These are phyloP conservation scores for Seiridium cupressi DNA, from an alignment of 2,329 filamentous ascomycete genomes.

Conservation along the genomic window DNA sequence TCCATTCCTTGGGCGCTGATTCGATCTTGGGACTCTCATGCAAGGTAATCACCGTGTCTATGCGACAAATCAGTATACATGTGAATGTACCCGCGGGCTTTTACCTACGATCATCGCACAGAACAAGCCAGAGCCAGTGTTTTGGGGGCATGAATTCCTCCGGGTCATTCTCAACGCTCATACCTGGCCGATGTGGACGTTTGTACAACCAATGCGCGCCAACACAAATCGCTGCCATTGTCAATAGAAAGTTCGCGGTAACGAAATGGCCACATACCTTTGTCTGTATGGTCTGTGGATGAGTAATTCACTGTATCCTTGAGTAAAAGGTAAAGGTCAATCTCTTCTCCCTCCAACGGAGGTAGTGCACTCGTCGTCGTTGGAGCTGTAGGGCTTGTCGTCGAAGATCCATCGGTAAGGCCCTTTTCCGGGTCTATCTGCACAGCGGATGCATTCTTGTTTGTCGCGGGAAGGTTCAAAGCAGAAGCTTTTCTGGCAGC, in stretches of 20 bases:
- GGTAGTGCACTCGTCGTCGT: neutral
- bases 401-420: conserved; percentile 6
- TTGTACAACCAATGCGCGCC: conserved; percentile 66
- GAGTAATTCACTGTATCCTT: conserved; percentile 75
- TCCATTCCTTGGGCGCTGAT: conserved; percentile 18
- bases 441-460: neutral
- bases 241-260: conserved; percentile 5
- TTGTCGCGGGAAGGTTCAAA: neutral
- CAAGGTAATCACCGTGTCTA: conserved; percentile 68
- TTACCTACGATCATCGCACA: conserved; percentile 60
- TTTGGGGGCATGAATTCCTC: conserved; percentile 35
- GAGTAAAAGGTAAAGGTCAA: conserved; percentile 50
- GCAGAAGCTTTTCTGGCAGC: neutral
- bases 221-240: conserved; percentile 59
- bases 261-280: conserved; percentile 44
- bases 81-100: neutral
- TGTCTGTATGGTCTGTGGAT: conserved; percentile 66
- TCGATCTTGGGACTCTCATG: conserved; percentile 53
- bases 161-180: conserved; percentile 21
- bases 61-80: conserved; percentile 13
- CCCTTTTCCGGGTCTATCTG: conserved; percentile 20
- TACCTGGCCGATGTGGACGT: conserved; percentile 28
- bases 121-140: conserved; percentile 69
- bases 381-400: neutral
- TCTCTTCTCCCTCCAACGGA: conserved; percentile 9